Evolutionary conservation across 805 yeast species (phyloP).

Genomic region (Candida yuanshanica): DNA sequence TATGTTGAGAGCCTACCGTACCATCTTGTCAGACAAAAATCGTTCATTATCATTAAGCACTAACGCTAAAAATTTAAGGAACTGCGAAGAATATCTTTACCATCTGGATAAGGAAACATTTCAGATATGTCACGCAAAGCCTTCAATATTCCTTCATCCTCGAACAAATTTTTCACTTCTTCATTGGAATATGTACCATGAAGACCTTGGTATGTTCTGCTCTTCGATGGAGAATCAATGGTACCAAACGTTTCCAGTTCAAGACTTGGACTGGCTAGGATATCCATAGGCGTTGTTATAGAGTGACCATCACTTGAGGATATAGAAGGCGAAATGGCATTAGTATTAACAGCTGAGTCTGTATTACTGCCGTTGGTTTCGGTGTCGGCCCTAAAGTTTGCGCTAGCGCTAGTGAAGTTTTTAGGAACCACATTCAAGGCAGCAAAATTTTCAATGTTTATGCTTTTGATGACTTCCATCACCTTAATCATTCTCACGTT

Average conservation of each 20-base stretch:
- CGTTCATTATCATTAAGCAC: not conserved
- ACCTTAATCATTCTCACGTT: constrained; percentile 6
- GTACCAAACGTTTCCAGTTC: too few relatives aligned
- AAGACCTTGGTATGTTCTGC: too few relatives aligned
- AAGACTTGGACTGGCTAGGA: not conserved
- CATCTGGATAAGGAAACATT: not conserved
- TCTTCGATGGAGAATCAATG: not conserved
- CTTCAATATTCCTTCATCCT: not conserved
- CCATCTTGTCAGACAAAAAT: too few relatives aligned
- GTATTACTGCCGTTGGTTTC: not conserved
- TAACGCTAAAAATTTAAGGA: not conserved
- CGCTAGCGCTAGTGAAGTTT: not conserved
- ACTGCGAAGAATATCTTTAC: not conserved
- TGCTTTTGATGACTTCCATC: constrained; percentile 4
- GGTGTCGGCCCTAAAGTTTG: not conserved
- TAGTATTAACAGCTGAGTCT: not conserved
- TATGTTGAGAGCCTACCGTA: too few relatives aligned
- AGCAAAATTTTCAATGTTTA: constrained; percentile 2
- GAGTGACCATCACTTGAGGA: not conserved
- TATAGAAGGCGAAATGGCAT: not conserved
- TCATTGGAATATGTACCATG: not conserved
- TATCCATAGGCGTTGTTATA: not conserved
- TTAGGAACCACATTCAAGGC: not conserved
- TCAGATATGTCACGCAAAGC: not conserved
- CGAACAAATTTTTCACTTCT: not conserved